phyloP scores from a whole-genome alignment of 768 basidiomycete genomes.

The Tephrocybe sp. region DNA sequence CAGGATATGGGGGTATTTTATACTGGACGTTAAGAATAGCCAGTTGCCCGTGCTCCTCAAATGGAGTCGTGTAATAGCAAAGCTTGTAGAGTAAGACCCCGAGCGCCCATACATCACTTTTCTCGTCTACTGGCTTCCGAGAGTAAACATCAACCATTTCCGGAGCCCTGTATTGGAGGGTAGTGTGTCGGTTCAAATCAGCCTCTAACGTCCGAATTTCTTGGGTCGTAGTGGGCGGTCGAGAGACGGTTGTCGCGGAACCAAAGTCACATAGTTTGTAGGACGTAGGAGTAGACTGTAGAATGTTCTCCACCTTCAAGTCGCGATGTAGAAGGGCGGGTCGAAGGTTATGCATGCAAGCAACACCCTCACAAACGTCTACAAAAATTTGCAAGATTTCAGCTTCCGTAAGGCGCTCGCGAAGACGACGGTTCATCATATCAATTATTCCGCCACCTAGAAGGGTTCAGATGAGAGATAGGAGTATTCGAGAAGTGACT shows the following conservation, averaged over 20 bases:
- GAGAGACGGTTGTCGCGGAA: conserved; percentile 76
- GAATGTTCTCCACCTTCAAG: conserved; percentile 98
- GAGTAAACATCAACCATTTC: conserved; percentile 95
- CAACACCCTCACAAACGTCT: conserved; percentile 96
- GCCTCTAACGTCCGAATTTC: conserved; percentile 87
- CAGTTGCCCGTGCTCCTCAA: conserved; percentile 95
- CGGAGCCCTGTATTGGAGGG: conserved; percentile 96
- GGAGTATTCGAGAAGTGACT: conserved; percentile 19
- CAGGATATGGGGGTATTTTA: conserved; percentile 83
- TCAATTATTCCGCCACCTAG: conserved; percentile 97
- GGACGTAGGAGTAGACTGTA: conserved; percentile 77
- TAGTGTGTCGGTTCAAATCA: conserved; percentile 93
- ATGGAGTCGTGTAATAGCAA: conserved; percentile 99
- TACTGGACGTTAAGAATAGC: conserved; percentile 98
- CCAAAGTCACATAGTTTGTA: conserved; percentile 99
- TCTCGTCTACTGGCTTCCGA: conserved; percentile 83
- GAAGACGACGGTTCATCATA: conserved; percentile 96
- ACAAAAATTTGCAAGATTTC: conserved; percentile 98
- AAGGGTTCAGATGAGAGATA: conserved; percentile 16
- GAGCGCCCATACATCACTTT: conserved; percentile 97
- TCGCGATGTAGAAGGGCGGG: conserved; percentile 94
- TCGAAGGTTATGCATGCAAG: conserved; percentile 91
- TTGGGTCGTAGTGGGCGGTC: conserved; percentile 72
- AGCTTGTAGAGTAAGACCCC: conserved; percentile 97
- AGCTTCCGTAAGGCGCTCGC: conserved; percentile 90